phyloP scores from a whole-genome alignment of 495 filamentous ascomycete species.

The Tirmania nivea region DNA sequence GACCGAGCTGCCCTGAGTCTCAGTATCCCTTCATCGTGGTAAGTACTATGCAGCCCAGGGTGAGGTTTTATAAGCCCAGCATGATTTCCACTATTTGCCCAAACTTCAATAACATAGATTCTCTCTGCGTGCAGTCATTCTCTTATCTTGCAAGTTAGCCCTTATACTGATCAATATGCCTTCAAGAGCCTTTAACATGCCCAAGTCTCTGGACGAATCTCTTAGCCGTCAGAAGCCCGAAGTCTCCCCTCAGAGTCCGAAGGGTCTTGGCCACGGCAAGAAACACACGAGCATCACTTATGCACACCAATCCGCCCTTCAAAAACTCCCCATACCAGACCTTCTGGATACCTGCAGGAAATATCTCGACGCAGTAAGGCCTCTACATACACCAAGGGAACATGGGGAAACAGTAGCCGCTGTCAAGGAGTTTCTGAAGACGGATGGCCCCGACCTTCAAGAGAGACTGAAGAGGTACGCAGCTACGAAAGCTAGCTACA shows the following conservation, averaged over 20 bases:
- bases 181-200: slow-evolving; percentile 24
- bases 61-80: too few species aligned
- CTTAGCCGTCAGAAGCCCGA: slow-evolving; percentile 11
- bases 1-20: too few species aligned
- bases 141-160: not conserved
- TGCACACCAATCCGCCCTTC: slow-evolving; percentile 66
- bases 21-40: too few species aligned
- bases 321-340: slow-evolving; percentile 88
- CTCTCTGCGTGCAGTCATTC: too few species aligned
- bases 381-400: slow-evolving; percentile 60
- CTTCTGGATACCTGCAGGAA: slow-evolving; percentile 57
- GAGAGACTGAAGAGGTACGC: slow-evolving; percentile 85
- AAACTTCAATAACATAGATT: too few species aligned
- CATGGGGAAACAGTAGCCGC: slow-evolving; percentile 64
- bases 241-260: slow-evolving; percentile 23
- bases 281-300: slow-evolving; percentile 55
- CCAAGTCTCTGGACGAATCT: slow-evolving; percentile 17
- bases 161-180: too few species aligned
- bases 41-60: too few species aligned
- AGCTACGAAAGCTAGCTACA: slow-evolving; percentile 81
- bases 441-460: slow-evolving; percentile 68
- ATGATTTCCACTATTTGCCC: too few species aligned
- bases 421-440: slow-evolving; percentile 63
- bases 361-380: slow-evolving; percentile 60
- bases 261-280: slow-evolving; percentile 16